phyloP scores from a whole-genome alignment of 768 basidiomycete species.

The Megacollybia marginata region DNA sequence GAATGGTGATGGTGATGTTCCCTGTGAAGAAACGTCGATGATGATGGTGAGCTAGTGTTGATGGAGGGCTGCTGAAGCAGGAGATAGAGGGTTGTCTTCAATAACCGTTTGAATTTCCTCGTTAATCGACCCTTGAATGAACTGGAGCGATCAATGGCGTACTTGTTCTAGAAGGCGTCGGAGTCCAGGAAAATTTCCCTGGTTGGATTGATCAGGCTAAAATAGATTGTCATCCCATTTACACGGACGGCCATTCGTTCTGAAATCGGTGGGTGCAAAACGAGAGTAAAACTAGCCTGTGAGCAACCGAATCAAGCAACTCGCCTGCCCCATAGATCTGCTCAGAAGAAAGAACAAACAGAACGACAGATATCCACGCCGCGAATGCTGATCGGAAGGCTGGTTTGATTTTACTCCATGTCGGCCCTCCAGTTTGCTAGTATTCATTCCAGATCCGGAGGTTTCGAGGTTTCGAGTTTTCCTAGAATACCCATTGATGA shows the following conservation, averaged over 20 bases:
- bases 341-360: conserved; percentile 50
- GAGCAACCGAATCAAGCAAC: conserved; percentile 2
- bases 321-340: conserved; percentile 53
- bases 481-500: no score
- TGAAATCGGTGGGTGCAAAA: conserved; percentile 52
- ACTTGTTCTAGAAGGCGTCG: conserved; percentile 24
- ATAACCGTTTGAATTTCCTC: no score
- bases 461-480: neutral
- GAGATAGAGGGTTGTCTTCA: no score
- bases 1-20: conserved; percentile 4
- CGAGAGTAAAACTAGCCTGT: conserved; percentile 60
- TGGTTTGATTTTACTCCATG: conserved; percentile 54
- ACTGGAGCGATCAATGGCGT: conserved; percentile 28
- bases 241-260: conserved; percentile 46
- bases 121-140: neutral
- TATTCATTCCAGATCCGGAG: conserved; percentile 47
- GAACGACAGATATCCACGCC: conserved; percentile 52
- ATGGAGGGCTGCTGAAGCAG: neutral
- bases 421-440: conserved; percentile 46
- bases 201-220: conserved; percentile 54
- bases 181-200: conserved; percentile 51
- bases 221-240: conserved; percentile 60
- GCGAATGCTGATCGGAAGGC: conserved; percentile 54
- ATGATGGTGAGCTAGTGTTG: neutral
- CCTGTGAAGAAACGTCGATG: neutral